Evolutionary conservation across 352 stramenopile species (phyloP).

Genomic region (Plasmopara viticola): DNA sequence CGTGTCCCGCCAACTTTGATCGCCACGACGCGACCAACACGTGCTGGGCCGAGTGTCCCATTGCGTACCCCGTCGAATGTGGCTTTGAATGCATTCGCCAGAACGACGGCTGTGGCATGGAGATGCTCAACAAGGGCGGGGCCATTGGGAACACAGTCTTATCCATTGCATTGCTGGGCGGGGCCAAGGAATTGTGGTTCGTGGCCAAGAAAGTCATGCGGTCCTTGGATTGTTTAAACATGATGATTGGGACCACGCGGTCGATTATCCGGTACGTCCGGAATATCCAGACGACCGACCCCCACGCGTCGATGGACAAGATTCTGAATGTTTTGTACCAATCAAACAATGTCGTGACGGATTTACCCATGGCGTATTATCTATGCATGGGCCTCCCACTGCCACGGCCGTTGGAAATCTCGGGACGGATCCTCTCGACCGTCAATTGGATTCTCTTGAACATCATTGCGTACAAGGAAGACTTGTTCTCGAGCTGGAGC

Average conservation of each 20-base stretch:
- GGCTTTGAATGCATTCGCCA: conserved; percentile 52
- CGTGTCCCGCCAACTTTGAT: conserved; percentile 32
- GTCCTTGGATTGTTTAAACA: conserved; percentile 39
- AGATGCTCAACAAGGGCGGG: conserved; percentile 30
- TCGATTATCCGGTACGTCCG: conserved; percentile 27
- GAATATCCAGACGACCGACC: conserved; percentile 29
- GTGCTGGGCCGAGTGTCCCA: conserved; percentile 46
- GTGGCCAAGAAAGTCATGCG: conserved; percentile 27
- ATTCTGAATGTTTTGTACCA: conserved; percentile 48
- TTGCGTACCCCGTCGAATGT: conserved; percentile 54
- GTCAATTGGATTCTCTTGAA: conserved; percentile 35
- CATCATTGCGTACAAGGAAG: conserved; percentile 35
- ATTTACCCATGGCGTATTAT: conserved; percentile 46
- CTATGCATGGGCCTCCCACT: conserved; percentile 33
- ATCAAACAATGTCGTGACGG: conserved; percentile 46
- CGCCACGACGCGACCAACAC: conserved; percentile 32
- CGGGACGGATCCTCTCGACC: conserved; percentile 24
- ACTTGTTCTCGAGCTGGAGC: conserved; percentile 23
- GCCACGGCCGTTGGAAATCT: conserved; percentile 20
- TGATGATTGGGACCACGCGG: conserved; percentile 31
- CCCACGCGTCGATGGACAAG: conserved; percentile 39
- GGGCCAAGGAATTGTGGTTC: conserved; percentile 21
- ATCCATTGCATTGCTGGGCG: conserved; percentile 22
- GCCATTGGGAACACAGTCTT: conserved; percentile 28
- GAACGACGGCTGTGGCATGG: conserved; percentile 42